These are phyloP conservation scores for Fusarium clavum DNA, from an alignment of 2,329 filamentous ascomycete species.

Conservation along the genomic window DNA sequence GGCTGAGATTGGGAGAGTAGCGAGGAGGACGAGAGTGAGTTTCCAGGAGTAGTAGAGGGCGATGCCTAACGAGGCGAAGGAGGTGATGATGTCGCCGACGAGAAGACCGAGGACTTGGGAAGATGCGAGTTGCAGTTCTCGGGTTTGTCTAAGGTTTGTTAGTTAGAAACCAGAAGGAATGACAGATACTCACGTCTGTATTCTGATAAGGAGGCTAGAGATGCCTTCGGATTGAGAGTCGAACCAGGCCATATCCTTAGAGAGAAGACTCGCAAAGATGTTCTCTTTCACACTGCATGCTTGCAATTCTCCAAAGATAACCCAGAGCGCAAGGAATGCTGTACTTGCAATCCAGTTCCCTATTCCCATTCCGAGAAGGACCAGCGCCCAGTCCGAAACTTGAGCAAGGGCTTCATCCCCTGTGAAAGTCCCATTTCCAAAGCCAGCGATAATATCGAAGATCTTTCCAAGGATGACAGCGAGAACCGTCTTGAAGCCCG, in stretches of 20 bases:
- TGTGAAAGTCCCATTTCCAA: constrained; percentile 66
- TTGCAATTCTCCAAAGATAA: constrained; percentile 84
- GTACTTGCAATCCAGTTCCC: constrained; percentile 76
- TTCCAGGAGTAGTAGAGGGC: constrained; percentile 87
- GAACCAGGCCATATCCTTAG: constrained; percentile 84
- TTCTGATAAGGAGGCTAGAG: constrained; percentile 74
- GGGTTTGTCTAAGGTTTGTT: constrained; percentile 72
- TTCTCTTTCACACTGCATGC: constrained; percentile 72
- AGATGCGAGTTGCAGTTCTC: constrained; percentile 82
- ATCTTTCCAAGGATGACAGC: constrained; percentile 79
- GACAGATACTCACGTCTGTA: constrained; percentile 73
- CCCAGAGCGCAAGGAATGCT: constrained; percentile 76
- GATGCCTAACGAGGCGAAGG: constrained; percentile 73
- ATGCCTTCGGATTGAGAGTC: constrained; percentile 79
- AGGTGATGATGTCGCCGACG: constrained; percentile 72
- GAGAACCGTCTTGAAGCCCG: constrained; percentile 71
- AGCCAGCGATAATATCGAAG: constrained; percentile 77
- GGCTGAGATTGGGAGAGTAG: constrained; percentile 76
- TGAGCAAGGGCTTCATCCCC: constrained; percentile 63
- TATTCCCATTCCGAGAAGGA: constrained; percentile 71
- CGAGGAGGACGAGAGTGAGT: constrained; percentile 81
- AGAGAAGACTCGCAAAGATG: constrained; percentile 76
- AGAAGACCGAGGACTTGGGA: constrained; percentile 83
- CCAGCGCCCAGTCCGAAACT: constrained; percentile 70
- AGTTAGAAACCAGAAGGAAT: not conserved